Base-by-base conservation (phyloP, 2,329 filamentous ascomycete genomes). In the Aspergillus pseudotamarii region DNA sequence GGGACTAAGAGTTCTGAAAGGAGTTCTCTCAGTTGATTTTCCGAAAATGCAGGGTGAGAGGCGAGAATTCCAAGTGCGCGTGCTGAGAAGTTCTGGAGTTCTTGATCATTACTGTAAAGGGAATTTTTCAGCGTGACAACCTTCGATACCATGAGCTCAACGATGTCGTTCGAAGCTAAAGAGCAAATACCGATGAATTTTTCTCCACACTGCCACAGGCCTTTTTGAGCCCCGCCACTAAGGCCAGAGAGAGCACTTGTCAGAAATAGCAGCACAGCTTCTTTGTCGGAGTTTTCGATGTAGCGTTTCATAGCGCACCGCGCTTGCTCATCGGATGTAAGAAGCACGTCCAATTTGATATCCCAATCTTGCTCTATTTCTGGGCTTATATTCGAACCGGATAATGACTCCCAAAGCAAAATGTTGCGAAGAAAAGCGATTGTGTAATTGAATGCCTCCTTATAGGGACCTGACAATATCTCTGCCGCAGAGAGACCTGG, bases 351-450 rank as follows among this genome's bases (percentile, higher is more conserved):
- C 2, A 98, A 82, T 68, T 91, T 90, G 53, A 89, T 84, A 73
- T 93, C 91, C 95, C 95, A 98, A 66, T 94, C 91, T 53, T 90
- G 88, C 68, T 94, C 90, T 28, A 93, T 76, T 11, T 85, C 84
- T 28, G 84, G 75, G 3, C 76, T 73, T 16, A 83, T 77, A 0
- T 76, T 72, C 14, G 80, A 80, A 14, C 78, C 73, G 19, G 70
- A 70, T 30, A 89, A 76, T 46, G 88, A 86, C 71, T 87, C 80
- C 67, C 85, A 82, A 41, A 90, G 78, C 4, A 90, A 78, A 34
- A 90, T 82, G 60, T 86, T 85, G 21, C 87, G 83, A 65, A 88
- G 88, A 69, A 93, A 96, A 6, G 83, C 84, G 30, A 95, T 82
- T 1, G 91, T 88, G n/a, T 89, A 80, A 0, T 89, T 84, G 63